phyloP scores from a whole-genome alignment of 345 rosid species.

The Dimocarpus longan region DNA sequence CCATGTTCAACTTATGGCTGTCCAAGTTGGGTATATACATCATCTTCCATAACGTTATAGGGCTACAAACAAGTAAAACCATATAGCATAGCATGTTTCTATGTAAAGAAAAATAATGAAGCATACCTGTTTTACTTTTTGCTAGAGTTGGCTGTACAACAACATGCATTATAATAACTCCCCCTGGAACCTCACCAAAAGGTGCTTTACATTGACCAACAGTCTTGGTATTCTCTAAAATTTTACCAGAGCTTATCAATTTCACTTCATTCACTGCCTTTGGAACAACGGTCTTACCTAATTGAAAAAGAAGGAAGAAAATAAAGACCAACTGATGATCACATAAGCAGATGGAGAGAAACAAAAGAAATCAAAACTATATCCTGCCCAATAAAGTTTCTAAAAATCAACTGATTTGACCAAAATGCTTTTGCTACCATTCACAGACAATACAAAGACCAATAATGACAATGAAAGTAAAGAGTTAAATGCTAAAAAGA shows the following conservation, averaged over 20 bases:
- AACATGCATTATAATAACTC: constrained; percentile 74
- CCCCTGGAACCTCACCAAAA: constrained; percentile 66
- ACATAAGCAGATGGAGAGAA: neutral
- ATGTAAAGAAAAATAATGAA: neutral
- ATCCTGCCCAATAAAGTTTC: constrained; percentile 2
- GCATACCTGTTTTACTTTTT: constrained; percentile 66
- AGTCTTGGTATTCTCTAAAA: constrained; percentile 79
- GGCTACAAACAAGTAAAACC: neutral
- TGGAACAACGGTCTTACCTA: constrained; percentile 78
- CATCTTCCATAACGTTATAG: neutral
- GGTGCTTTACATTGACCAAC: constrained; percentile 87
- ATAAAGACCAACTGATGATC: neutral
- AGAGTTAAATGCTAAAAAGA: neutral
- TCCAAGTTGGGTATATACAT: neutral
- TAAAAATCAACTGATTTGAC: constrained; percentile 16
- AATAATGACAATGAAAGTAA: neutral
- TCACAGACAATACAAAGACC: neutral
- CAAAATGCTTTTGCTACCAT: neutral
- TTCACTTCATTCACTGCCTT: constrained; percentile 82
- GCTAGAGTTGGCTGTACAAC: constrained; percentile 84
- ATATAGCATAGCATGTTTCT: constrained; percentile 6
- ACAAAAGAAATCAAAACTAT: neutral
- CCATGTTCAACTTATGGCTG: neutral
- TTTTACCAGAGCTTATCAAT: constrained; percentile 84
- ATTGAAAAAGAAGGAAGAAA: neutral